phyloP scores from a whole-genome alignment of 179 eudicot genomes.

The Heliamphora pulchella region DNA sequence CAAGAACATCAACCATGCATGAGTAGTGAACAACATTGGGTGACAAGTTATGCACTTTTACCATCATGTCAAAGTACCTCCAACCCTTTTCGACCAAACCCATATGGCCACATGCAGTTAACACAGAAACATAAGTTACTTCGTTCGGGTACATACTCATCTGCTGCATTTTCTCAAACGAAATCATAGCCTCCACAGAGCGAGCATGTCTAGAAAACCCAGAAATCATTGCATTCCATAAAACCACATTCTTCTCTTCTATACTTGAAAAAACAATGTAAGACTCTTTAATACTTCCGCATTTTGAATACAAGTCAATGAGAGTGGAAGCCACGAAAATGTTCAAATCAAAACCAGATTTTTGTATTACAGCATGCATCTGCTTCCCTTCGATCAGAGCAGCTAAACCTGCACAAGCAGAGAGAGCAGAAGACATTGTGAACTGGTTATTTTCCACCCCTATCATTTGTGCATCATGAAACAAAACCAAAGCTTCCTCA shows the following conservation, averaged over 20 bases:
- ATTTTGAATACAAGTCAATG: slow-evolving; percentile 64
- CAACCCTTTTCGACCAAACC: slow-evolving; percentile 60
- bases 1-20: slow-evolving; percentile 74
- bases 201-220: slow-evolving; percentile 72
- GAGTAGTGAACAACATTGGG: slow-evolving; percentile 53
- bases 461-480: slow-evolving; percentile 30
- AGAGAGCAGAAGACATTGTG: slow-evolving; percentile 46
- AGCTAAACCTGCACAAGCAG: slow-evolving; percentile 69
- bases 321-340: slow-evolving; percentile 51
- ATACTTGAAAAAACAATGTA: slow-evolving; percentile 41
- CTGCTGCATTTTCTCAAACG: slow-evolving; percentile 81
- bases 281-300: slow-evolving; percentile 58
- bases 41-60: slow-evolving; percentile 35
- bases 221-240: slow-evolving; percentile 73
- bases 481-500: slow-evolving; percentile 55
- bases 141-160: slow-evolving; percentile 55
- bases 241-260: slow-evolving; percentile 42
- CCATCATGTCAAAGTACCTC: slow-evolving; percentile 47
- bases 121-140: slow-evolving; percentile 54
- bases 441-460: slow-evolving; percentile 41
- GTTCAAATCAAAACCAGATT: slow-evolving; percentile 43
- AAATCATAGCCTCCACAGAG: slow-evolving; percentile 55
- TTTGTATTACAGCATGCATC: slow-evolving; percentile 43
- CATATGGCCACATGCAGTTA: slow-evolving; percentile 67
- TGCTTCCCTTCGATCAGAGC: slow-evolving; percentile 63